Evolutionary conservation across 2,329 filamentous ascomycete species (phyloP).

Genomic region (Stagonosporopsis vannaccii): DNA sequence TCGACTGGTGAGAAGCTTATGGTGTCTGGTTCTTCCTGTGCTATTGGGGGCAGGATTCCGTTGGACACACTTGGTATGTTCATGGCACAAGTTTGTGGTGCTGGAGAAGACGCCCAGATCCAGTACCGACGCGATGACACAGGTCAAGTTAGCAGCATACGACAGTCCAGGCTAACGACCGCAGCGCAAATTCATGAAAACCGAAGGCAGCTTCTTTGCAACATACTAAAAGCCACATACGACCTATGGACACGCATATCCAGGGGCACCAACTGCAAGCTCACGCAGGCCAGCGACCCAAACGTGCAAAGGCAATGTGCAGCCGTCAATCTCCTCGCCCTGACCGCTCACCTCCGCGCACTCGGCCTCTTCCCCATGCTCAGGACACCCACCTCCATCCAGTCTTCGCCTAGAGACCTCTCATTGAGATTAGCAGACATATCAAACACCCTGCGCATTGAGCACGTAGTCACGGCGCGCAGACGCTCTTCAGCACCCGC

Average conservation of each 20-base stretch:
- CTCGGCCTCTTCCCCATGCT: conserved; percentile 9
- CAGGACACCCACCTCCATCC: neutral
- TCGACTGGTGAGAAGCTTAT: conserved; percentile 1
- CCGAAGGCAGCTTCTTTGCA: conserved; percentile 5
- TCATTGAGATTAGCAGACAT: neutral
- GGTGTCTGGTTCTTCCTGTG: neutral
- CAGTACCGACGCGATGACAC: too few species aligned
- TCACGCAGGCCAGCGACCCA: neutral
- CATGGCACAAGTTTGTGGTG: neutral
- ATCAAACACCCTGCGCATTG: neutral
- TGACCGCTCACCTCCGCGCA: neutral
- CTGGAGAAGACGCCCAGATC: too few species aligned
- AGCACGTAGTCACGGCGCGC: neutral
- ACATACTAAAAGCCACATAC: conserved; percentile 4
- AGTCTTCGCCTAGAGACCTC: neutral
- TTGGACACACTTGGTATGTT: conserved; percentile 7
- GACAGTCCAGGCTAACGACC: neutral
- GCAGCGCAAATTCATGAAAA: conserved; percentile 2
- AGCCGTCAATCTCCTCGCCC: conserved; percentile 1
- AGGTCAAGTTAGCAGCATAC: neutral
- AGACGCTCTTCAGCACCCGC: neutral
- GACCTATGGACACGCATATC: conserved; percentile 1
- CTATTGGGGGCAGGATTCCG: conserved; percentile 1
- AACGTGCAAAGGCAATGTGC: neutral
- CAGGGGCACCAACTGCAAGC: conserved; percentile 1